Evolutionary conservation across 2,329 filamentous ascomycete genomes (phyloP).

Genomic region (Monilinia polystroma): DNA sequence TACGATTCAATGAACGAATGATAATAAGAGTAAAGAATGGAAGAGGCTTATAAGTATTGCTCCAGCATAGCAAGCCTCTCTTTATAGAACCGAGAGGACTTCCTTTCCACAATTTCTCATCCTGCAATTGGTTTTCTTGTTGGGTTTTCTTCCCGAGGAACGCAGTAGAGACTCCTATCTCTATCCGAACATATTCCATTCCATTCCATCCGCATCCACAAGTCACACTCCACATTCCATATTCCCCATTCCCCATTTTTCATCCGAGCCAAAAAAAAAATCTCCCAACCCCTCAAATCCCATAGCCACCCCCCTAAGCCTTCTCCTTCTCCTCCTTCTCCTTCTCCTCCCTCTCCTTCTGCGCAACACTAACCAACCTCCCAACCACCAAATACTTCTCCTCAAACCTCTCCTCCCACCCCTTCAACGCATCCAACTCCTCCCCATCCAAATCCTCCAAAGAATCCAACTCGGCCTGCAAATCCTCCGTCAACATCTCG

Average conservation of each 20-base stretch:
- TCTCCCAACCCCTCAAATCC: background rate
- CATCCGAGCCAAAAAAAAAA: background rate
- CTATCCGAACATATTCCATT: background rate
- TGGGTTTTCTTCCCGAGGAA: background rate
- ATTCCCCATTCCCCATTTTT: background rate
- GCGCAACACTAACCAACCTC: conserved; percentile 68
- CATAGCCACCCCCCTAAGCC: background rate
- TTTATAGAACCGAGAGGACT: too few species aligned
- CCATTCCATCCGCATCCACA: background rate
- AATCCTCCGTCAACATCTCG: conserved; percentile 89
- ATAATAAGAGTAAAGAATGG: too few species aligned
- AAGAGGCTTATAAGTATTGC: too few species aligned
- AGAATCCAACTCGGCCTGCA: conserved; percentile 78
- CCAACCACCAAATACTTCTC: conserved; percentile 97
- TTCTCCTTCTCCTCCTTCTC: conserved; percentile 20
- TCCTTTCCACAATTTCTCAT: too few species aligned
- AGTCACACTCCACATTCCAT: background rate
- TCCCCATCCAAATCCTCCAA: conserved; percentile 70
- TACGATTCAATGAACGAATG: too few species aligned
- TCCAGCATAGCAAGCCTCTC: too few species aligned
- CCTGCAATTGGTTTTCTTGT: too few species aligned
- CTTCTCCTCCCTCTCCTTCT: conserved; percentile 48
- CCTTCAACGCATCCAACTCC: conserved; percentile 77
- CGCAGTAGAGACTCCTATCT: background rate
- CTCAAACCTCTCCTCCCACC: conserved; percentile 90